Conservation (phyloP, 345 rosid species). For the Lepidium africanum region DNA sequence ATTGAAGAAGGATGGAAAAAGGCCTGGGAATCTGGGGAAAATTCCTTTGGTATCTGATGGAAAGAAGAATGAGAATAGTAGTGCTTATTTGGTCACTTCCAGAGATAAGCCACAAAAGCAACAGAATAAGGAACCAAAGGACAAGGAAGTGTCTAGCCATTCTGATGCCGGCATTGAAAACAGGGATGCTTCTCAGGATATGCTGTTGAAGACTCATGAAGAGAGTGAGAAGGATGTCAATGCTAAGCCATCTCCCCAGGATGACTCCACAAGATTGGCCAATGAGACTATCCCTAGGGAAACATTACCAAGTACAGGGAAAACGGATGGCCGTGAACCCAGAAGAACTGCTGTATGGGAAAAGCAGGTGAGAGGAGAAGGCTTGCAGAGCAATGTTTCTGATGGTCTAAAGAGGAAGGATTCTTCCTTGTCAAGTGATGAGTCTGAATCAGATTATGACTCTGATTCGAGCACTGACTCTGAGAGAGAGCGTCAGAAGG, state of each 20-base stretch:
- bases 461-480: slow-evolving; percentile 75
- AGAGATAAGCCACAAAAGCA: slow-evolving; percentile 24
- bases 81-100: slow-evolving; percentile 24
- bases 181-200: slow-evolving; percentile 12
- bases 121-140: slow-evolving; percentile 42
- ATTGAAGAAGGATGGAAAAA: slow-evolving; percentile 44
- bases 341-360: slow-evolving; percentile 30
- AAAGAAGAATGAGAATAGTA: slow-evolving; percentile 40
- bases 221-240: slow-evolving; percentile 33
- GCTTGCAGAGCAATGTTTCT: slow-evolving; percentile 31
- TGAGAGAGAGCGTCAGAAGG: slow-evolving; percentile 74
- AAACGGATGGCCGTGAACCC: slow-evolving; percentile 28
- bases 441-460: slow-evolving; percentile 43
- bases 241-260: slow-evolving; percentile 22
- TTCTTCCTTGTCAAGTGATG: slow-evolving; percentile 34
- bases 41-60: slow-evolving; percentile 33
- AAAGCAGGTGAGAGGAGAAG: slow-evolving; percentile 25
- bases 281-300: slow-evolving; percentile 23
- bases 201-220: slow-evolving; percentile 15
- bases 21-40: slow-evolving; percentile 34
- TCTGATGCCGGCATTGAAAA: slow-evolving; percentile 41
- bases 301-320: slow-evolving; percentile 19
- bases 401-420: slow-evolving; percentile 42
- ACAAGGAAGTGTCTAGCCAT: slow-evolving; percentile 46
- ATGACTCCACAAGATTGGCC: slow-evolving; percentile 19